Evolutionary conservation across 2,329 filamentous ascomycete genomes (phyloP).

Genomic region (Penicillium hesseltinei): DNA sequence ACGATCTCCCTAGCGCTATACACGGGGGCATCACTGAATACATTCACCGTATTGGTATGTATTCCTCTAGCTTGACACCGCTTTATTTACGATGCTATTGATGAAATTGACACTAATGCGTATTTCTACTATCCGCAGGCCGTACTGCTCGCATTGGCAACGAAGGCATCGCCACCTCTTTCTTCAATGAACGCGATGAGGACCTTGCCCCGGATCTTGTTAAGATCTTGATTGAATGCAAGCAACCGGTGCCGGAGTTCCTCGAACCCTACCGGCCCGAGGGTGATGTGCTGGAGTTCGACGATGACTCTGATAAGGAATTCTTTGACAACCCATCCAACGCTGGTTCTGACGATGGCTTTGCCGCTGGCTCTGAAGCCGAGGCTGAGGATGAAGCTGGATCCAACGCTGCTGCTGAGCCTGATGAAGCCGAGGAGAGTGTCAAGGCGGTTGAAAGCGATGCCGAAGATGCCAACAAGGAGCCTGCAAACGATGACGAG

Average conservation of each 20-base stretch:
- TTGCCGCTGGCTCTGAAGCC: neutral
- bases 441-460: neutral
- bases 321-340: constrained; percentile 16
- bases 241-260: constrained; percentile 79
- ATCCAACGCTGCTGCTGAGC: neutral
- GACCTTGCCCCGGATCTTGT: constrained; percentile 71
- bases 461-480: neutral
- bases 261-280: constrained; percentile 58
- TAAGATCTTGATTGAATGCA: constrained; percentile 76
- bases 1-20: constrained; percentile 70
- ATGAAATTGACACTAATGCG: neutral
- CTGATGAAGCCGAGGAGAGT: neutral
- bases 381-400: neutral
- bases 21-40: constrained; percentile 94
- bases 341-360: neutral
- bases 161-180: constrained; percentile 78
- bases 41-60: constrained; percentile 83
- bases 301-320: constrained; percentile 54
- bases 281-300: constrained; percentile 46
- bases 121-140: constrained; percentile 49
- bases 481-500: neutral
- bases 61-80: neutral
- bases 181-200: constrained; percentile 78
- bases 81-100: neutral
- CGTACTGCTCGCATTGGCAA: constrained; percentile 94